Base-by-base conservation (phyloP, 345 rosid genomes). In the Eucalyptus guilfoylei region DNA sequence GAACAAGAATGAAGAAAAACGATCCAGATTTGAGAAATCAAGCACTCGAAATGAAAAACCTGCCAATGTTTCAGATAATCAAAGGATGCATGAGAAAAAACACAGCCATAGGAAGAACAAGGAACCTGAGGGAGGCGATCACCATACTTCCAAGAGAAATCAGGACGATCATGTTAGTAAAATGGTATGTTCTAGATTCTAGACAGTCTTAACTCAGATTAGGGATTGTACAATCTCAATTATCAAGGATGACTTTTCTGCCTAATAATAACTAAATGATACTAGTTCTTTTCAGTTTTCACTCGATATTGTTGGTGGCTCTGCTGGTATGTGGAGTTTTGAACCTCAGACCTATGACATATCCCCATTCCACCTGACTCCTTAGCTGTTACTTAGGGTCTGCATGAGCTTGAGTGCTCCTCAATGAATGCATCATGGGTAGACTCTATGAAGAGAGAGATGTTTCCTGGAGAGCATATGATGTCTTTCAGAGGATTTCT, bases 11-110 rank as follows among this genome's bases (percentile, higher is more conserved):
- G 96, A 94, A 88, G 99, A 94, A 89, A 95, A 95, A 93, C 96
- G 93, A 94, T 90, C 94, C 64, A 92, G 97, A 93, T 98, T 92
- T 88, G 98, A 95, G 87, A 95, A 93, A 92, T 90, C 96, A 89
- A 90, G 92, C 88, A 81, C 90, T 89, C 96, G 95, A 49, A 92
- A 83, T 90, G 97, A 95, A 64, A 96, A 90, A 89, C 90, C 95
- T 91, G 87, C 85, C 88, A 93, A 93, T 91, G 72, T 90, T 90
- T 90, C 93, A 45, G 98, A 96, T 90, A 95, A 91, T 91, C 95
- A 93, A 89, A 94, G 94, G 90, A 91, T 91, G 91, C 95, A 90
- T 64, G 98, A 95, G 87, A 95, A 92, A 91, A 96, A 92, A 89
- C 96, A 94, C 90, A 92, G 89, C 91, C 90, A 89, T 49, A 93